Percentiles rank a stretch among this genome's conserved stretches.
phyloP scores from a whole-genome alignment of 179 eudicot genomes.

The Carnegiea gigantea region DNA sequence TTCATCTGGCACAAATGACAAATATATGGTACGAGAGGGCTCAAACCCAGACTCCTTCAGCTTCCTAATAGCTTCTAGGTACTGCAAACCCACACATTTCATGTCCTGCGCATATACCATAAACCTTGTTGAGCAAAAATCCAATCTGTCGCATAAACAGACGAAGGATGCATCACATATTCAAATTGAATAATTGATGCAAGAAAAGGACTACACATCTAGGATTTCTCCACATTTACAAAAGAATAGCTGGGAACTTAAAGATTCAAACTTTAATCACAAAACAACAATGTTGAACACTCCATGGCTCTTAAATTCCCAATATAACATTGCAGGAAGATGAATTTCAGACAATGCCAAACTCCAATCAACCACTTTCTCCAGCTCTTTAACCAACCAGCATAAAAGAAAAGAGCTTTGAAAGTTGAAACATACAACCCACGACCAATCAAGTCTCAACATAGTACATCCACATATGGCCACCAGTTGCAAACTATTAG shows the following conservation, averaged over 20 bases:
- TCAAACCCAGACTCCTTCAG: constrained; percentile 49
- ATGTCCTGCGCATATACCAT: constrained; percentile 49
- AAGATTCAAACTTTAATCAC: neutral
- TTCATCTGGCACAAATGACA: constrained; percentile 88
- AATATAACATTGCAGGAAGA: neutral
- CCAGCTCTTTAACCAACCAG: neutral
- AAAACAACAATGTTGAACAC: constrained; percentile 1
- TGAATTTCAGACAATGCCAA: neutral
- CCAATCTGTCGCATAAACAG: neutral
- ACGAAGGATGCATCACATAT: neutral
- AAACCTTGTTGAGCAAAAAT: neutral
- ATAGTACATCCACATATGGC: constrained; percentile 2
- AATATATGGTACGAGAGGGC: constrained; percentile 68
- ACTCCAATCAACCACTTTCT: neutral
- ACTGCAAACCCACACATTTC: constrained; percentile 92
- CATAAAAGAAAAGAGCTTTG: neutral
- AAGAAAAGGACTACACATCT: neutral
- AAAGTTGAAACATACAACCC: neutral
- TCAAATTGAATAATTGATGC: neutral
- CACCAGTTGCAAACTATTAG: neutral
- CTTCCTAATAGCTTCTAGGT: constrained; percentile 75
- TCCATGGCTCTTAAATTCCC: neutral
- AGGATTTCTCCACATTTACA: neutral
- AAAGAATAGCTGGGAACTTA: neutral
- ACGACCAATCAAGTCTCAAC: neutral